Evolutionary conservation across 2,329 filamentous ascomycete genomes (phyloP).

Genomic region (Exophiala bonariae): DNA sequence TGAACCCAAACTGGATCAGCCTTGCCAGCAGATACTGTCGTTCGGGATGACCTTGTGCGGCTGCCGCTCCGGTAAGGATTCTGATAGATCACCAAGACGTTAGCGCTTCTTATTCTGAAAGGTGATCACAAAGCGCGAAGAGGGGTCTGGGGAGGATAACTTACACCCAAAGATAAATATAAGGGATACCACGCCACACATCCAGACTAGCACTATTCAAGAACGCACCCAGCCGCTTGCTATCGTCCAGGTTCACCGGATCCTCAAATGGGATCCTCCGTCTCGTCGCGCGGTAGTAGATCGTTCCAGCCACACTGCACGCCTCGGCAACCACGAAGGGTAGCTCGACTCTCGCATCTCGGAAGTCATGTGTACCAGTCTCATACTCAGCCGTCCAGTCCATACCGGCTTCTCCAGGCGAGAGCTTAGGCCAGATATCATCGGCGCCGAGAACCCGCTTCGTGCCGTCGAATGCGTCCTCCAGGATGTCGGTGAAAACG

Average conservation of each 20-base stretch:
- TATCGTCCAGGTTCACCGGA: conserved; percentile 2
- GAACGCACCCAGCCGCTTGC: background rate
- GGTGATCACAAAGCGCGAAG: too few species aligned
- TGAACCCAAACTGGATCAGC: conserved; percentile 14
- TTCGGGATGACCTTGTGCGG: conserved; percentile 9
- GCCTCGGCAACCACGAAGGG: conserved; percentile 3
- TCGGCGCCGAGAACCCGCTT: too few species aligned
- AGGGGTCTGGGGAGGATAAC: too few species aligned
- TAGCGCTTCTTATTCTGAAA: too few species aligned
- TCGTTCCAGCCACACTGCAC: conserved; percentile 1
- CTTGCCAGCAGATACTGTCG: conserved; percentile 13
- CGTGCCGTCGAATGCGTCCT: conserved; percentile 3
- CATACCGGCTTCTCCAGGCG: too few species aligned
- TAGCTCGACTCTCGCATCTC: too few species aligned
- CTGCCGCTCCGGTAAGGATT: conserved; percentile 10
- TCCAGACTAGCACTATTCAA: conserved; percentile 2
- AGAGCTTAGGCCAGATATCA: too few species aligned
- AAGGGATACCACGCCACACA: conserved; percentile 10
- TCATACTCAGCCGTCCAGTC: too few species aligned
- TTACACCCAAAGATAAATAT: conserved; percentile 16
- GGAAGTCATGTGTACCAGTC: too few species aligned
- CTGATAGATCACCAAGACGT: background rate
- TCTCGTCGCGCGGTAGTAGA: conserved; percentile 6
- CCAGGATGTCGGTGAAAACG: conserved; percentile 1
- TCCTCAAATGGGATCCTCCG: conserved; percentile 8